Evolutionary conservation across 1,284 basidiomycete genomes (phyloP).

Genomic region (Naganishia sp.): DNA sequence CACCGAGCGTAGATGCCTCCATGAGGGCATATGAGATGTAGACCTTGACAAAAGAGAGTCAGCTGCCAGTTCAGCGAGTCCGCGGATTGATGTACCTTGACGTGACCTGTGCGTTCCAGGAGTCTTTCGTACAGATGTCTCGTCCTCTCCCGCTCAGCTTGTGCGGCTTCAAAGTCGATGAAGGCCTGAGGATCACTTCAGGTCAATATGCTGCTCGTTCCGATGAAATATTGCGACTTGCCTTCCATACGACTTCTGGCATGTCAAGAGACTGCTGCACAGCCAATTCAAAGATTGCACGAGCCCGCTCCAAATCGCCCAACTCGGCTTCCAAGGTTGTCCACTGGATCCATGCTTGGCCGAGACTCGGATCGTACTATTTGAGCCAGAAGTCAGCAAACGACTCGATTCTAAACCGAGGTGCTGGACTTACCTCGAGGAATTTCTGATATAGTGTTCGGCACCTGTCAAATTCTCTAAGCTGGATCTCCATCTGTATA

Average conservation of each 20-base stretch:
- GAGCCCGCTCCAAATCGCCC: slow-evolving; percentile 86
- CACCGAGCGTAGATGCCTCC: slow-evolving; percentile 52
- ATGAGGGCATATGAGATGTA: slow-evolving; percentile 58
- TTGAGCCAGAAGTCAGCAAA: slow-evolving; percentile 20
- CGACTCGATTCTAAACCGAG: background rate
- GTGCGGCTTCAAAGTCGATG: slow-evolving; percentile 84
- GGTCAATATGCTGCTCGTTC: background rate
- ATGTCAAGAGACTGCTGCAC: slow-evolving; percentile 94
- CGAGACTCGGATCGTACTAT: slow-evolving; percentile 84
- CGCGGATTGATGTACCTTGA: slow-evolving; percentile 61
- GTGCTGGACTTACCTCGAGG: slow-evolving; percentile 66
- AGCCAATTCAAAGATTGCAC: slow-evolving; percentile 94
- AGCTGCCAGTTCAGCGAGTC: background rate
- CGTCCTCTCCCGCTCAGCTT: slow-evolving; percentile 83
- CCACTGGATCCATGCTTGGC: slow-evolving; percentile 94
- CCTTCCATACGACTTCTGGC: slow-evolving; percentile 96
- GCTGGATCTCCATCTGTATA: slow-evolving; percentile 77
- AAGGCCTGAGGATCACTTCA: slow-evolving; percentile 63
- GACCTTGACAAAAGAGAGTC: slow-evolving; percentile 36
- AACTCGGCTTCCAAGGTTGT: slow-evolving; percentile 91
- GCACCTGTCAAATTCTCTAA: slow-evolving; percentile 87
- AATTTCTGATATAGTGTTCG: slow-evolving; percentile 92
- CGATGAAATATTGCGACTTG: slow-evolving; percentile 16
- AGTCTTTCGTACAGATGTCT: slow-evolving; percentile 88
- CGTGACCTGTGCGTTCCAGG: slow-evolving; percentile 82